A percentile compares a stretch with the other conserved stretches of the same genome.
Conservation (phyloP, 1,284 basidiomycete species). For the Cutaneotrichosporon arboriforme region DNA sequence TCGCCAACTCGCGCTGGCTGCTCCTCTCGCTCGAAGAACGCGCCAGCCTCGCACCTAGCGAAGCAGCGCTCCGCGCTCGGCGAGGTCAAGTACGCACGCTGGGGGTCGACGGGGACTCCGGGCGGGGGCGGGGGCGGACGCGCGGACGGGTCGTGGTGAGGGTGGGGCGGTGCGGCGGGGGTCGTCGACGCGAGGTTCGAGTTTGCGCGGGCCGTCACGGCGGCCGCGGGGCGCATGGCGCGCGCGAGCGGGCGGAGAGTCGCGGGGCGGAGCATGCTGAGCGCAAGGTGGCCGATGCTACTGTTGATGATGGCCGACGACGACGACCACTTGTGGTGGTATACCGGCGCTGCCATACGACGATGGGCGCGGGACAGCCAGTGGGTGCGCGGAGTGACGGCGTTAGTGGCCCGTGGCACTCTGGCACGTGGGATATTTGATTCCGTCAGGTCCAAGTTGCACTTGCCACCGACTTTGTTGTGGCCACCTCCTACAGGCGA, state of each 20-base stretch:
- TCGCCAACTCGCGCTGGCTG: too few species aligned
- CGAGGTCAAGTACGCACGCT: constrained; percentile 39
- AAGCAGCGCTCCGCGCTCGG: too few species aligned
- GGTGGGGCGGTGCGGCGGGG: constrained; percentile 2
- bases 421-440: background rate
- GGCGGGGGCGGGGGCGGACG: constrained; percentile 22
- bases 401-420: background rate
- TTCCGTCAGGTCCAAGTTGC: background rate
- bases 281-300: constrained; percentile 2
- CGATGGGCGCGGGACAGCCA: background rate
- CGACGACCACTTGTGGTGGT: background rate
- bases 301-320: constrained; percentile 1
- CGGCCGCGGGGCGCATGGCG: constrained; percentile 3
- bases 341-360: constrained; percentile 7
- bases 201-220: constrained; percentile 1
- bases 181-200: constrained; percentile 3
- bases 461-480: background rate
- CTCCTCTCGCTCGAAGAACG: too few species aligned
- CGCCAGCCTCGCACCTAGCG: too few species aligned
- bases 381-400: background rate
- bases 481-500: too few species aligned
- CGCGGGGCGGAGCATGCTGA: constrained; percentile 29
- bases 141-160: constrained; percentile 19
- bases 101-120: constrained; percentile 43
- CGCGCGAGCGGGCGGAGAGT: constrained; percentile 17